Evolutionary conservation across 2,329 filamentous ascomycete species (phyloP).

Genomic region (Alternaria sp.): DNA sequence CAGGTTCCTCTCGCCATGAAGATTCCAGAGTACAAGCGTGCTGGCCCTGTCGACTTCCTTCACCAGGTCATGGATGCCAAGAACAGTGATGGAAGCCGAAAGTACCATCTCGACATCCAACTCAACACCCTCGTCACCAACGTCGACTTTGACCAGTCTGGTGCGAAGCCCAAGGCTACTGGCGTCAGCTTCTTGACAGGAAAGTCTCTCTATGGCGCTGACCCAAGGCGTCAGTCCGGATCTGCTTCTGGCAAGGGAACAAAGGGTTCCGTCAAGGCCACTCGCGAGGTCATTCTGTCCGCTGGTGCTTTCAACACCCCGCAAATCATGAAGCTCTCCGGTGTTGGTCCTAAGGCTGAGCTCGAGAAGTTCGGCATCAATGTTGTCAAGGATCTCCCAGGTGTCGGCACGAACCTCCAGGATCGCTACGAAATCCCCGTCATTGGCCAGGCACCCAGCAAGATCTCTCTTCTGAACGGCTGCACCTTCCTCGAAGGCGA

Average conservation of each 20-base stretch:
- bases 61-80: constrained; percentile 57
- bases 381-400: constrained; percentile 64
- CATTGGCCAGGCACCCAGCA: constrained; percentile 53
- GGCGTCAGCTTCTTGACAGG: constrained; percentile 54
- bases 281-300: constrained; percentile 39
- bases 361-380: constrained; percentile 64
- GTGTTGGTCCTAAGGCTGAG: constrained; percentile 66
- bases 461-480: constrained; percentile 48
- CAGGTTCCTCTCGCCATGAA: constrained; percentile 66
- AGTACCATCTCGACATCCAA: constrained; percentile 65
- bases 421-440: constrained; percentile 65
- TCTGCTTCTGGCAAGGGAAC: constrained; percentile 20
- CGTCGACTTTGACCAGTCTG: constrained; percentile 69
- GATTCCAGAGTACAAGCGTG: constrained; percentile 53
- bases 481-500: constrained; percentile 50
- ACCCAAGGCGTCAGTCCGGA: constrained; percentile 39
- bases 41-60: constrained; percentile 64
- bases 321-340: constrained; percentile 69
- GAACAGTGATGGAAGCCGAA: constrained; percentile 60
- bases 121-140: constrained; percentile 72
- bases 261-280: constrained; percentile 39
- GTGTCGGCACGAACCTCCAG: constrained; percentile 71
- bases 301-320: constrained; percentile 69
- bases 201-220: constrained; percentile 51
- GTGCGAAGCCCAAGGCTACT: constrained; percentile 58